Percentiles rank a stretch among this genome's conserved stretches.
phyloP scores from a whole-genome alignment of 1,139 yeast species.

The Candida sp. region DNA sequence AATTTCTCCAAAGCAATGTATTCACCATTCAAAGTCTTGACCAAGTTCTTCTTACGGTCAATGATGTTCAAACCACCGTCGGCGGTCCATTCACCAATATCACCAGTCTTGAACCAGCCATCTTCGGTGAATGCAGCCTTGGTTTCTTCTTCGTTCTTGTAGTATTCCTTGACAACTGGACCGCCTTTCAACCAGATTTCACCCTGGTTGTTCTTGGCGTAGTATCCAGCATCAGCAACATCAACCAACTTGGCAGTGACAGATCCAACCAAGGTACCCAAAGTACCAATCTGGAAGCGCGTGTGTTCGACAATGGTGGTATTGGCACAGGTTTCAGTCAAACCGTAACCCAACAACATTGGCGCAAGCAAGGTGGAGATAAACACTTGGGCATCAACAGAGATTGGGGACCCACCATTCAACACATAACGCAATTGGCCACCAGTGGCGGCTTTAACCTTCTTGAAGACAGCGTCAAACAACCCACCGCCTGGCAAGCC shows the following conservation, averaged over 20 bases:
- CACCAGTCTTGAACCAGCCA: conserved; percentile 98
- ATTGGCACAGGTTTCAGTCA: conserved; percentile 96
- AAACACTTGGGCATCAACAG: conserved; percentile 85
- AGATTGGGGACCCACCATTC: conserved; percentile 96
- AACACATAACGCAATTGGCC: conserved; percentile 75
- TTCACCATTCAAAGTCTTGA: conserved; percentile 96
- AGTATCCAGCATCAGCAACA: conserved; percentile 91
- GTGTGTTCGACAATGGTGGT: conserved; percentile 71
- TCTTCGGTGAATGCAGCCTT: conserved; percentile 75
- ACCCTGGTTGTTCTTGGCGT: conserved; percentile 92
- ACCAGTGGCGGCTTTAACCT: conserved; percentile 95
- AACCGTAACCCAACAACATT: conserved; percentile 94
- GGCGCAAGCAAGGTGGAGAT: conserved; percentile 81
- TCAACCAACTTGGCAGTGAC: conserved; percentile 90
- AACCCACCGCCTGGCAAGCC: conserved; percentile 76
- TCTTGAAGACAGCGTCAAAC: conserved; percentile 75
- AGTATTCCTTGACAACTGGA: conserved; percentile 77
- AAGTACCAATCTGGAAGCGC: conserved; percentile 71
- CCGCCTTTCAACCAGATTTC: conserved; percentile 84
- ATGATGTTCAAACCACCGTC: conserved; percentile 82
- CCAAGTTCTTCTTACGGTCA: conserved; percentile 96
- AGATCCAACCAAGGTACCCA: conserved; percentile 84
- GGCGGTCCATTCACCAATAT: conserved; percentile 92
- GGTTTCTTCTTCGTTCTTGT: conserved; percentile 84
- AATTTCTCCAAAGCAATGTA: conserved; percentile 96